Evolutionary conservation across 768 basidiomycete genomes (phyloP).

Genomic region (Panus rudis): DNA sequence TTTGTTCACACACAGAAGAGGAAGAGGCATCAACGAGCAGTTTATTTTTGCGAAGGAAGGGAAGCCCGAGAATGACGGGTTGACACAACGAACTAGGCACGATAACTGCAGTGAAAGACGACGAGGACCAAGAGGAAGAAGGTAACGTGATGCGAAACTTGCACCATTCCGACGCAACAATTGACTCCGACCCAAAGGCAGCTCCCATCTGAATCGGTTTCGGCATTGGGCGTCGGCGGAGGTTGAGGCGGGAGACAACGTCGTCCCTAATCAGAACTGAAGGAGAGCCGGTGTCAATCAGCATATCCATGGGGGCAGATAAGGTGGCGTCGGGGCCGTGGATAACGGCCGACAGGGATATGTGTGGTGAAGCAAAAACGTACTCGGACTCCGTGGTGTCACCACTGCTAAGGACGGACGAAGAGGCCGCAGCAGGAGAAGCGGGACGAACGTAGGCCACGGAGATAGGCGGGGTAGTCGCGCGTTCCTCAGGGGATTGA

Average conservation of each 20-base stretch:
- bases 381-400: background rate
- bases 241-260: background rate
- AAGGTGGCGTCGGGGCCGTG: background rate
- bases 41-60: no score
- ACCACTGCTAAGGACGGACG: background rate
- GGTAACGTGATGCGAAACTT: no score
- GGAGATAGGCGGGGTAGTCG: no score
- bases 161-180: no score
- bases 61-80: no score
- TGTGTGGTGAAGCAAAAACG: background rate
- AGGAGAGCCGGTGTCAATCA: conserved; percentile 3
- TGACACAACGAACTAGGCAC: no score
- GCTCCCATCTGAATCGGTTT: no score
- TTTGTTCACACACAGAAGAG: no score
- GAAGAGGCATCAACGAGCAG: no score
- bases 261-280: conserved; percentile 2
- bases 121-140: no score
- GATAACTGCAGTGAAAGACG: no score
- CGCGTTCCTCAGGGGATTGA: background rate
- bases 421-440: background rate
- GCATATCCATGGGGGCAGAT: background rate
- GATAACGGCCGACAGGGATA: background rate
- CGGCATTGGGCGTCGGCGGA: background rate
- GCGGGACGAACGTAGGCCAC: background rate
- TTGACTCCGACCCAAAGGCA: no score